Conservation (phyloP, 1,139 yeast genomes). For the Eremothecium cymbalariae region DNA sequence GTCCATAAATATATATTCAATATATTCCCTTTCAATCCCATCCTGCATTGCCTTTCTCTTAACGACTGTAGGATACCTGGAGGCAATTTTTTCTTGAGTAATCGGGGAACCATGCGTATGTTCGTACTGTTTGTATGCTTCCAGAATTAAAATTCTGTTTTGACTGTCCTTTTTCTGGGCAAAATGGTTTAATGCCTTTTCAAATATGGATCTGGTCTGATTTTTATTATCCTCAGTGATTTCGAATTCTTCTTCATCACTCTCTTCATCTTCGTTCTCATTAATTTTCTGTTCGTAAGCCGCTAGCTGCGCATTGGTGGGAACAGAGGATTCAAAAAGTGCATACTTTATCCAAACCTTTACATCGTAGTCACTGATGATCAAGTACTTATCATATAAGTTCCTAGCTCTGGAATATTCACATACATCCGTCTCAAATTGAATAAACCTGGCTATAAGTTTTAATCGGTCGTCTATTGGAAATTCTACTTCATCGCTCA, state of each 20-base stretch:
- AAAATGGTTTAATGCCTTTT: conserved; percentile 44
- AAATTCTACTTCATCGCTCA: conserved; percentile 20
- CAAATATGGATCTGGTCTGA: conserved; percentile 49
- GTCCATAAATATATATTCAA: conserved; percentile 64
- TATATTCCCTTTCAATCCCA: conserved; percentile 48
- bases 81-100: conserved; percentile 34
- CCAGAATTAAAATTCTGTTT: conserved; percentile 47
- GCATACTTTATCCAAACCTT: conserved; percentile 63
- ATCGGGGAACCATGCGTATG: conserved; percentile 47
- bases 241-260: conserved; percentile 41
- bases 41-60: conserved; percentile 41
- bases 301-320: conserved; percentile 45
- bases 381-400: conserved; percentile 41
- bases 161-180: conserved; percentile 35
- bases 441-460: conserved; percentile 37
- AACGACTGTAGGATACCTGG: conserved; percentile 48
- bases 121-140: conserved; percentile 65
- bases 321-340: conserved; percentile 61
- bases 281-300: conserved; percentile 25
- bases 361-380: conserved; percentile 32
- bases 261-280: conserved; percentile 35
- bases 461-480: conserved; percentile 9
- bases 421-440: conserved; percentile 51
- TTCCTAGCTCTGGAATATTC: conserved; percentile 51
- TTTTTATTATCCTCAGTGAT: conserved; percentile 45